A percentile compares a stretch with the other conserved stretches of the same genome.
These are phyloP conservation scores for Cladosporium cucumerinum DNA, from an alignment of 2,329 filamentous ascomycete genomes.

Conservation along the genomic window DNA sequence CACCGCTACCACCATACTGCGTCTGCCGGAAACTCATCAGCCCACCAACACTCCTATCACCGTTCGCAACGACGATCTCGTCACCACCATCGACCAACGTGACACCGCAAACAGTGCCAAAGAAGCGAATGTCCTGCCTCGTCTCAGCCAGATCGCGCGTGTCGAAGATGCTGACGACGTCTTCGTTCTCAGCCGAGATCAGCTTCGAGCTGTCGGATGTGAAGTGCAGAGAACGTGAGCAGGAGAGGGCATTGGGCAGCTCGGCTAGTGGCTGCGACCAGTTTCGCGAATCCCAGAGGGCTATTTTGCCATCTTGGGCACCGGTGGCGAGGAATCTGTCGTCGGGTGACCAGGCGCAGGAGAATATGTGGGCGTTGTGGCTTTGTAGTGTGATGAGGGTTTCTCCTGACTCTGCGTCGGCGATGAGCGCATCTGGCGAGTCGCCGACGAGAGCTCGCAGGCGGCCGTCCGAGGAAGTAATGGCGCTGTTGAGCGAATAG, in stretches of 20 bases:
- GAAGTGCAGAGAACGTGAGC: conserved; percentile 67
- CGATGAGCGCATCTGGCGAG: conserved; percentile 61
- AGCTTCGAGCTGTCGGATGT: conserved; percentile 69
- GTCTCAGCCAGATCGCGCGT: conserved; percentile 56
- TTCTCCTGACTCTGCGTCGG: conserved; percentile 64
- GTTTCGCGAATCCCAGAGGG: conserved; percentile 72
- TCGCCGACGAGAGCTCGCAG: conserved; percentile 73
- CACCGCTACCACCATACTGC: not conserved
- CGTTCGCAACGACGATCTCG: conserved; percentile 66
- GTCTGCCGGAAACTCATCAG: conserved; percentile 36
- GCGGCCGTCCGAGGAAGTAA: conserved; percentile 67
- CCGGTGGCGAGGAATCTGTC: conserved; percentile 73
- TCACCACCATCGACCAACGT: conserved; percentile 64
- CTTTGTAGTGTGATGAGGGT: conserved; percentile 52
- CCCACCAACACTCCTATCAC: conserved; percentile 64
- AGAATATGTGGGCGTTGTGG: conserved; percentile 68
- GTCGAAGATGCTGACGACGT: conserved; percentile 69
- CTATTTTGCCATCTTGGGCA: conserved; percentile 69
- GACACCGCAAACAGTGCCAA: conserved; percentile 70
- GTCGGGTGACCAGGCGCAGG: conserved; percentile 76
- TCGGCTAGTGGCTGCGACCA: conserved; percentile 57
- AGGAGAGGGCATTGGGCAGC: conserved; percentile 64
- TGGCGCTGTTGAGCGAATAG: conserved; percentile 68
- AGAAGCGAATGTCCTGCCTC: conserved; percentile 70
- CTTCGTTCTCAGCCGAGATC: conserved; percentile 71